Percentiles rank a stretch among this genome's conserved stretches.
These are phyloP conservation scores for Zoysia pacifica DNA, from an alignment of 176 grass and related monocot species.

Conservation along the genomic window DNA sequence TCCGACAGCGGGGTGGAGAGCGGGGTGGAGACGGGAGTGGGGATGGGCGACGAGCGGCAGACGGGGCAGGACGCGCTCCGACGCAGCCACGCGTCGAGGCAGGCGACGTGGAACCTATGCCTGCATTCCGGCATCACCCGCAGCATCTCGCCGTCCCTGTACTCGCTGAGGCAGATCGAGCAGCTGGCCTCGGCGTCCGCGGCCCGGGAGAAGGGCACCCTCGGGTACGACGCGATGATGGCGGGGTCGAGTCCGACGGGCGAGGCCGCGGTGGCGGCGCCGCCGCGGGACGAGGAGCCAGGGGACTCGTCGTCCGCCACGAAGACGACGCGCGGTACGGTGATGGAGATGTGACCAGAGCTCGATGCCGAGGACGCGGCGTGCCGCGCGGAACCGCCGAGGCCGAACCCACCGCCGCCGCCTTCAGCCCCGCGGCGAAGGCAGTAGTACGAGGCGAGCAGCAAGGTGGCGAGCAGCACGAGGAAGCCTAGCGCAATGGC, in stretches of 20 bases:
- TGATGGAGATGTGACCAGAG: constrained; percentile 58
- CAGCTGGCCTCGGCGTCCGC: constrained; percentile 55
- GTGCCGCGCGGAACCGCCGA: not conserved
- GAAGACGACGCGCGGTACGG: constrained; percentile 82
- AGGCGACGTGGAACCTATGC: constrained; percentile 91
- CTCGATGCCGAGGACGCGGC: constrained; percentile 44
- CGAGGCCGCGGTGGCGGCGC: constrained; percentile 38
- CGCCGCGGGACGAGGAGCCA: constrained; percentile 55
- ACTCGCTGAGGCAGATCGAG: constrained; percentile 92
- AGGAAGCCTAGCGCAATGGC: constrained; percentile 69
- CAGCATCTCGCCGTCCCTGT: constrained; percentile 89
- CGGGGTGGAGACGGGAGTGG: constrained; percentile 69
- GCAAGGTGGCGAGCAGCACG: constrained; percentile 50
- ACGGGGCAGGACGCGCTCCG: constrained; percentile 86
- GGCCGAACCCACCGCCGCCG: not conserved
- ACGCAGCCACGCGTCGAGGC: constrained; percentile 89
- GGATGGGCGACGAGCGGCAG: constrained; percentile 86
- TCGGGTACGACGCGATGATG: constrained; percentile 76
- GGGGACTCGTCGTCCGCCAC: constrained; percentile 80
- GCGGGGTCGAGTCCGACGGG: constrained; percentile 73
- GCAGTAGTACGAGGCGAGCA: constrained; percentile 59
- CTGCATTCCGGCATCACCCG: constrained; percentile 86
- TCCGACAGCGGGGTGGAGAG: constrained; percentile 80
- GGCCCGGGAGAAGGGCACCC: constrained; percentile 62
- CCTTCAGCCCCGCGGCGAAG: constrained; percentile 32